Base-by-base conservation (phyloP, 176 grass and related monocot species). In the Oryza meyeriana region DNA sequence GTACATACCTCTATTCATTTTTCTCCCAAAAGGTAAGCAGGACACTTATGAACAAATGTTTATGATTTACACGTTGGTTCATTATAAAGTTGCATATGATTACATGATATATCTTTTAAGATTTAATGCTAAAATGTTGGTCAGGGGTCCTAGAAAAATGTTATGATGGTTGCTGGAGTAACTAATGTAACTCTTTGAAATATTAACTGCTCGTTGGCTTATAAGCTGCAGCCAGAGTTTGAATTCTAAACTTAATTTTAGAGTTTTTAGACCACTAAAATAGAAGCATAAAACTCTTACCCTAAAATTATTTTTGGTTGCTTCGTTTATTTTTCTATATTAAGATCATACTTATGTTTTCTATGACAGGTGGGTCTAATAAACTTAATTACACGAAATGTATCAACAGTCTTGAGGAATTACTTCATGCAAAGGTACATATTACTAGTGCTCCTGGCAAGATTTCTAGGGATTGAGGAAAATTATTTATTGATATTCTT, bases 391-490 rank as follows among this genome's bases (percentile, higher is more conserved):
- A 91, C 79, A 94, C 92, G 67, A 98, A 98, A 93, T 91, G 90
- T 83, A 93, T 98, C 79, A 98, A 98, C 66, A 98, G 92, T 82
- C 92, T 98, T 9, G 95, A 98, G 78, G 83, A 84, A 78, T 89
- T 98, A 70, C 88, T 98, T 76, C 85, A 94, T 88, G 92, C 90
- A 71, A 94, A 98, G 92, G 95, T 98, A 78, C 73, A 58, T 16
- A 74, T 34, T 63, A 79, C 57, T 50, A 38, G n/a, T 69, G 6
- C 36, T 61, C n/a, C 16, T 73, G 41, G 68, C 42, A 66, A 71
- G 48, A 58, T 85, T 63, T 28, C 25, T 45, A 82, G 36, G 33
- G 40, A 36, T 79, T 67, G 34, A 79, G 42, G 77, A 50, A 63
- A 78, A 55, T 35, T 66, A 10, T 32, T 57, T 68, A 61, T 72